These are phyloP conservation scores for Colletotrichum noveboracense DNA, from an alignment of 2,329 filamentous ascomycete genomes.

Conservation along the genomic window DNA sequence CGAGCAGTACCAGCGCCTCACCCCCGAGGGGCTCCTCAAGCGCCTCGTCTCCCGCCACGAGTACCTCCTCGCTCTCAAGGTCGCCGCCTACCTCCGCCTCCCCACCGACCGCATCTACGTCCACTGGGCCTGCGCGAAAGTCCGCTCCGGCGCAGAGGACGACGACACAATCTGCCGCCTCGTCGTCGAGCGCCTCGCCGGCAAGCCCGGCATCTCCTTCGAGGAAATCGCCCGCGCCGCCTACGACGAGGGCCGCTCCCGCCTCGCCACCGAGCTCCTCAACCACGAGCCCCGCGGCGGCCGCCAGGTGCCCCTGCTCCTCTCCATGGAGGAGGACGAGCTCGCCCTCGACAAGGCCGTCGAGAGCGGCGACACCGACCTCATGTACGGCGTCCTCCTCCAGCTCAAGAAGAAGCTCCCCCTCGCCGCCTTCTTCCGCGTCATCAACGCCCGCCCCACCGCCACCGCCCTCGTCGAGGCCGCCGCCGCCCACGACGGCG, in stretches of 20 bases:
- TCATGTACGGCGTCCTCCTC: conserved; percentile 87
- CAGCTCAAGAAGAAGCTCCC: conserved; percentile 90
- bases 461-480: conserved; percentile 91
- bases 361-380: conserved; percentile 91
- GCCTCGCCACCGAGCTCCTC: conserved; percentile 88
- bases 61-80: conserved; percentile 86
- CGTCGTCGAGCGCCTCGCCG: conserved; percentile 85
- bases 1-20: conserved; percentile 91
- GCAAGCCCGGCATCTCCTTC: conserved; percentile 93
- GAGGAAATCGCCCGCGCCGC: conserved; percentile 92
- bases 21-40: conserved; percentile 85
- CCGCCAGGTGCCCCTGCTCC: conserved; percentile 91
- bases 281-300: conserved; percentile 94
- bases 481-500: conserved; percentile 69
- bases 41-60: conserved; percentile 88
- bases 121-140: conserved; percentile 96
- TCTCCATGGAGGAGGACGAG: conserved; percentile 95
- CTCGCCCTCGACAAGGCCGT: conserved; percentile 96
- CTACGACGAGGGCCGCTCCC: conserved; percentile 88
- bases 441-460: conserved; percentile 83
- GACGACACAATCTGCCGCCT: conserved; percentile 87
- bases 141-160: conserved; percentile 81
- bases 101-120: conserved; percentile 92
- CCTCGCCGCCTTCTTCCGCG: conserved; percentile 88
- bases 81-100: conserved; percentile 86